Evolutionary conservation across 2,329 filamentous ascomycete species (phyloP).

Genomic region (Claviceps humidiphila): DNA sequence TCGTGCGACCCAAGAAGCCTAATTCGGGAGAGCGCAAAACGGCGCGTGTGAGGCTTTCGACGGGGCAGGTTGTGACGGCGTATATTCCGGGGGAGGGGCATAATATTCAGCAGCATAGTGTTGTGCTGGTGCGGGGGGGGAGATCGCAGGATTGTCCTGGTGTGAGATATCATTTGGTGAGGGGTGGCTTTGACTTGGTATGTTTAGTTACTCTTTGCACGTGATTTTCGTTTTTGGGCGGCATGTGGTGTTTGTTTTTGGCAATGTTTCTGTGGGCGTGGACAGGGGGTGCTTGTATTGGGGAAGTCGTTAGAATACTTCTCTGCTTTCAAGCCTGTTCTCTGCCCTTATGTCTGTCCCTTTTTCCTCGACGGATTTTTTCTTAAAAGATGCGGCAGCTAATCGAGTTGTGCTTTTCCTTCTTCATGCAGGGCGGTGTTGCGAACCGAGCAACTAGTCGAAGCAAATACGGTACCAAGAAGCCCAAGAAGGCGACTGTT

Average conservation of each 20-base stretch:
- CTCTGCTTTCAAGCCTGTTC: not conserved
- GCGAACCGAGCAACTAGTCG: slow-evolving; percentile 69
- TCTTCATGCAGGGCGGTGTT: slow-evolving; percentile 62
- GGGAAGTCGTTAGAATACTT: no score
- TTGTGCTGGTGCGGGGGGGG: slow-evolving; percentile 89
- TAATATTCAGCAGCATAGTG: slow-evolving; percentile 97
- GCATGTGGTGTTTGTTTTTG: no score
- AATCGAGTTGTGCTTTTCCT: not conserved
- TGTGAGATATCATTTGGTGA: slow-evolving; percentile 88
- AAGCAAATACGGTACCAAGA: slow-evolving; percentile 98
- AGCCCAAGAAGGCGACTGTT: slow-evolving; percentile 70
- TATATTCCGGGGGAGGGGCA: slow-evolving; percentile 97
- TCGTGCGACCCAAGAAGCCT: slow-evolving; percentile 94
- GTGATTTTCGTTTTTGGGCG: not conserved
- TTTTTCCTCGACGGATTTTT: not conserved
- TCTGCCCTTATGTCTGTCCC: not conserved
- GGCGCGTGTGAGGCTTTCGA: slow-evolving; percentile 78
- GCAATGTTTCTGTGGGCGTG: no score
- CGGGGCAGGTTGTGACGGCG: slow-evolving; percentile 73
- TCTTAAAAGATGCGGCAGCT: not conserved
- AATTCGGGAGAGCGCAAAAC: slow-evolving; percentile 97
- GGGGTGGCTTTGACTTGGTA: slow-evolving; percentile 88
- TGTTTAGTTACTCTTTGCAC: slow-evolving; percentile 25
- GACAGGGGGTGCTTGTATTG: no score
- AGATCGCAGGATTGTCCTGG: slow-evolving; percentile 94